Conservation (phyloP, 148 eudicot species). For the Nepenthes mirabilis region DNA sequence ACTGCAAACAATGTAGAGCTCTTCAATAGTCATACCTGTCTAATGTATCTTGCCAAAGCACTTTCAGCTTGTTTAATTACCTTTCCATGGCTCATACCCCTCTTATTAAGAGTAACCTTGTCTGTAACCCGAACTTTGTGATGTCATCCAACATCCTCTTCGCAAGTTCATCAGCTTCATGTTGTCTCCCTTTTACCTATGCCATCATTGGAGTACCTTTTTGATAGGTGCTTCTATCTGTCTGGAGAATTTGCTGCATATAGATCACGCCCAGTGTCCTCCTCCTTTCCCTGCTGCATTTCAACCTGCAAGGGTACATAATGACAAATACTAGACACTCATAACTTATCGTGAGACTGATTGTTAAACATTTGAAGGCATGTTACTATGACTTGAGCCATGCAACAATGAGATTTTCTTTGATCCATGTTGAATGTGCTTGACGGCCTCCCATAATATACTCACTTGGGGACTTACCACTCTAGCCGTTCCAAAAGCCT, state of each 20-base stretch:
- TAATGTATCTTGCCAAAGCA: constrained; percentile 54
- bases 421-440: constrained; percentile 9
- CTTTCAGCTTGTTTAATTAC: constrained; percentile 21
- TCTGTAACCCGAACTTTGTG: constrained; percentile 29
- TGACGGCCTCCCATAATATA: not conserved
- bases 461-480: not conserved
- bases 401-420: constrained; percentile 15
- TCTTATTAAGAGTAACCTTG: constrained; percentile 17
- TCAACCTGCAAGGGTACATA: constrained; percentile 1
- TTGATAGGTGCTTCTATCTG: not conserved
- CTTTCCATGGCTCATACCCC: constrained; percentile 18
- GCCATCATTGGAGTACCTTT: not conserved
- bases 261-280: constrained; percentile 6
- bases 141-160: constrained; percentile 69
- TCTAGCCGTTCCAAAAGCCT: not conserved
- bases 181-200: constrained; percentile 34
- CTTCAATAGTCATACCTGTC: constrained; percentile 51
- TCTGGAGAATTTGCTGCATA: constrained; percentile 2
- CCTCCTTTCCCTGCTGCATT: constrained; percentile 6
- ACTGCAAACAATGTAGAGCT: not conserved
- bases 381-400: constrained; percentile 12
- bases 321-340: not conserved
- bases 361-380: constrained; percentile 1
- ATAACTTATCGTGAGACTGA: not conserved
- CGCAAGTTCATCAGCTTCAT: constrained; percentile 63